Conservation (phyloP, 2,329 filamentous ascomycete genomes). For the Aspergillus niger region DNA sequence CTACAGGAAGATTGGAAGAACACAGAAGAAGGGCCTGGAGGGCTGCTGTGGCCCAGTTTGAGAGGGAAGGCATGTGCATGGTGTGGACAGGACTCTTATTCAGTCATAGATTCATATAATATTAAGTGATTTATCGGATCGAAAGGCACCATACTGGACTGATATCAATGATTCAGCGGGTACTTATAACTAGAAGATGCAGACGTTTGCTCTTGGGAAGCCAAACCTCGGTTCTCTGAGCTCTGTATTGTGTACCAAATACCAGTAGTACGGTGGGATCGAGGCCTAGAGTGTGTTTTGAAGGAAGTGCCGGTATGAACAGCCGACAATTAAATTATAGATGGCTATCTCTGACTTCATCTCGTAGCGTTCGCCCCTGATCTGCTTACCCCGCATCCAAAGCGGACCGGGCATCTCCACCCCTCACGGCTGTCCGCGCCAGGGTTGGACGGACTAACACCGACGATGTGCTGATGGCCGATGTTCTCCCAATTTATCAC, state of each 20-base stretch:
- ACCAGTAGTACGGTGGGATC: not conserved
- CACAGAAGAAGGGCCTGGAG: not conserved
- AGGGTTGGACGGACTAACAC: not conserved
- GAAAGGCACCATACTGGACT: not conserved
- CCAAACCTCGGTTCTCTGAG: not conserved
- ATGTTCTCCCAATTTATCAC: not conserved
- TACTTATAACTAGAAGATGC: not conserved
- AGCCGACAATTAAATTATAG: too few species aligned
- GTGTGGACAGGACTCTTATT: not conserved
- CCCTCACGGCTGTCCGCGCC: too few species aligned
- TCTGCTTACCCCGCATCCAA: not conserved
- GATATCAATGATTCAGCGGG: not conserved
- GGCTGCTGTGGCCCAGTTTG: not conserved
- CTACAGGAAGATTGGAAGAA: not conserved
- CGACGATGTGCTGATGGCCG: not conserved
- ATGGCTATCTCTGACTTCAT: too few species aligned
- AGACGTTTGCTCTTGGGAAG: not conserved
- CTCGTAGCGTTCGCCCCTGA: not conserved
- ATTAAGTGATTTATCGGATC: too few species aligned
- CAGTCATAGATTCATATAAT: too few species aligned
- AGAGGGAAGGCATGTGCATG: not conserved
- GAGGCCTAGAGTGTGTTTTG: too few species aligned
- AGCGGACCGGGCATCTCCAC: not conserved
- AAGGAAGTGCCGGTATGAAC: not conserved
- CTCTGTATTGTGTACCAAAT: not conserved